Evolutionary conservation across 345 rosid genomes (phyloP).

Genomic region (Stellera chamaejasme): DNA sequence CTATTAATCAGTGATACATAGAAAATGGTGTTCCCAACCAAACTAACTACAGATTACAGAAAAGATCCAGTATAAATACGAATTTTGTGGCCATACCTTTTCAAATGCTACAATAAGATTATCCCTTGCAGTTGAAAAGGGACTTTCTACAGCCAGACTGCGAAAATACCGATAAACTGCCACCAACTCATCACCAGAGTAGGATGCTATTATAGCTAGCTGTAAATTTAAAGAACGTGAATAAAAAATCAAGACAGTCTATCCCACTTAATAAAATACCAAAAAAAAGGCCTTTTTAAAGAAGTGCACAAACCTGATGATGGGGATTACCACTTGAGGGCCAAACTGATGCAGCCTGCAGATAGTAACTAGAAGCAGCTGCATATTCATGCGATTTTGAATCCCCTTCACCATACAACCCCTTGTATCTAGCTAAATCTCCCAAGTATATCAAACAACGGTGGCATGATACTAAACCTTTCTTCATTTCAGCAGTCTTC

Average conservation of each 20-base stretch:
- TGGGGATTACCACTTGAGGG: conserved; percentile 62
- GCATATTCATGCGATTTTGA: conserved; percentile 65
- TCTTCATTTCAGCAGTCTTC: conserved; percentile 51
- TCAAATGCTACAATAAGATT: conserved; percentile 65
- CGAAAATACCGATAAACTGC: conserved; percentile 55
- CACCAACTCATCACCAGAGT: conserved; percentile 44
- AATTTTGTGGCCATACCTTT: conserved; percentile 25
- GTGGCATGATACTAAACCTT: conserved; percentile 75
- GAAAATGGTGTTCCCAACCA: not conserved
- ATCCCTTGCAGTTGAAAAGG: conserved; percentile 60
- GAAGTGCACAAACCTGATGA: conserved; percentile 34
- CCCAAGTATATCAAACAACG: conserved; percentile 97
- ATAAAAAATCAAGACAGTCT: not conserved
- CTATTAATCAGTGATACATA: not conserved
- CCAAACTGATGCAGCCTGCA: conserved; percentile 57
- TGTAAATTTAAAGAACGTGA: conserved; percentile 13
- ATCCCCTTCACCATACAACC: conserved; percentile 72
- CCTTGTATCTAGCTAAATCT: conserved; percentile 88
- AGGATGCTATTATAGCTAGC: conserved; percentile 63
- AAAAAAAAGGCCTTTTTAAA: not conserved
- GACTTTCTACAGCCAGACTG: conserved; percentile 59
- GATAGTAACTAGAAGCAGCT: conserved; percentile 71
- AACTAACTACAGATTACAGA: not conserved
- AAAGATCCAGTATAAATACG: not conserved
- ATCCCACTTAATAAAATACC: conserved; percentile 5